Base-by-base conservation (phyloP, 805 yeast genomes). In the Naumovozyma castellii region DNA sequence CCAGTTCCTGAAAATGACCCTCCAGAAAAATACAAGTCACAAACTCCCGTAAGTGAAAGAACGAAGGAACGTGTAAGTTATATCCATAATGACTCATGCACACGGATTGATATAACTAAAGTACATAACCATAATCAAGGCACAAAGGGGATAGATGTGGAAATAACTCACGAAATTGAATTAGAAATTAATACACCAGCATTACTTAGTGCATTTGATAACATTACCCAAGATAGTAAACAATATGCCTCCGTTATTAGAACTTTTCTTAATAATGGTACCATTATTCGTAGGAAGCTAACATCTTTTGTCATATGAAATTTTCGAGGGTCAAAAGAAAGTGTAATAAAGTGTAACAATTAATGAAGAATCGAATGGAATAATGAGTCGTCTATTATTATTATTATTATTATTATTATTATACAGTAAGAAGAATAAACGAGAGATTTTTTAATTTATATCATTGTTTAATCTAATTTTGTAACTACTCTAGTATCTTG, bases 31-130 rank as follows among this genome's bases (percentile, higher is more conserved):
- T 53, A 74, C 60, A 67, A 68, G 55, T 65, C 72, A 52, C 66
- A 72, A 54, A 65, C 71, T 42, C 80, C 82, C 5, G 66, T 70
- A 18, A 54, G 72, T 43, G 73, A 75, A 33, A 68, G 96, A 53
- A 73, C 75, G 42, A 87, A 87, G 61, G 78, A 80, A 49, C 70
- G 97, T 45, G 69, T 71, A 19, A 75, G 88, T 42, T 84, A 73
- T 62, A 66, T 73, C n/a, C 88, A 84, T 47, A 68, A 73, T n/a
- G 78, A 80, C 6, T 81, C 92, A 1, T 75, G 77, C 32, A 79
- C 88, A 1, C 70, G 78, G 50, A 73, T 84, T 48, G 94, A 84
- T 61, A 62, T 83, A 45, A 84, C 94, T 1, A 71, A 73, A 46
- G 84, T 82, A 2, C 45, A 53, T 33, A 47, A 51, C 14, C 57